Conservation (phyloP, 805 yeast species). For the Scheffersomyces stipitis region DNA sequence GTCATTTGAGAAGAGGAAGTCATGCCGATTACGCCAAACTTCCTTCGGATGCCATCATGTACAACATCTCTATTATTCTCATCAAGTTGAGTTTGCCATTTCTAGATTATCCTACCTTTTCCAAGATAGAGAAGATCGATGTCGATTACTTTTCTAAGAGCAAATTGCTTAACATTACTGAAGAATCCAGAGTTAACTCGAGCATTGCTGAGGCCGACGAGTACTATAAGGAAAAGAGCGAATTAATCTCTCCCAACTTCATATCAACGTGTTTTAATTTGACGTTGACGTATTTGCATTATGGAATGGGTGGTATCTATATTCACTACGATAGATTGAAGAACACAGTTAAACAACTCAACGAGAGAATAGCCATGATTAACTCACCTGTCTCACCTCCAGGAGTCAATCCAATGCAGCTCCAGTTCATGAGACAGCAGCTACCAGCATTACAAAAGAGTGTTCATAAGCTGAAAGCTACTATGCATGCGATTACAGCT, state of each 20-base stretch:
- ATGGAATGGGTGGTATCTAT: conserved; percentile 83
- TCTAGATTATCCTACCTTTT: conserved; percentile 56
- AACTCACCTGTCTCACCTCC: conserved; percentile 31
- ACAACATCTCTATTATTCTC: conserved; percentile 67
- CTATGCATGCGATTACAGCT: conserved; percentile 59
- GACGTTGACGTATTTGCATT: conserved; percentile 76
- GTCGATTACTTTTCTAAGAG: conserved; percentile 60
- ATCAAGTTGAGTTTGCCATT: conserved; percentile 82
- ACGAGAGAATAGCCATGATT: conserved; percentile 49
- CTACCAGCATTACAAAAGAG: conserved; percentile 46
- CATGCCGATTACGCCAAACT: conserved; percentile 68
- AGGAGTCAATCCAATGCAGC: conserved; percentile 26
- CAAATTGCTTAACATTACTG: conserved; percentile 60
- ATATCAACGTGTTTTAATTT: conserved; percentile 89
- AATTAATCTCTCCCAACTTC: conserved; percentile 57
- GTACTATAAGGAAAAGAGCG: conserved; percentile 44
- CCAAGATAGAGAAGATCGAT: conserved; percentile 77
- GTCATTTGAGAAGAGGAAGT: conserved; percentile 84
- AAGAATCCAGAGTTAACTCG: conserved; percentile 82
- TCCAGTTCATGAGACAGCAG: conserved; percentile 32
- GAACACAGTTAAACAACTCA: conserved; percentile 47
- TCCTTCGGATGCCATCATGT: conserved; percentile 80
- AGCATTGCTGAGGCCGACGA: conserved; percentile 68
- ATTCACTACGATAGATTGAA: conserved; percentile 53
- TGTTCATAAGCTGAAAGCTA: conserved; percentile 38